Percentiles rank a stretch among this genome's conserved stretches.
phyloP scores from a whole-genome alignment of 805 yeast genomes.

The Yamadazyma sp. region DNA sequence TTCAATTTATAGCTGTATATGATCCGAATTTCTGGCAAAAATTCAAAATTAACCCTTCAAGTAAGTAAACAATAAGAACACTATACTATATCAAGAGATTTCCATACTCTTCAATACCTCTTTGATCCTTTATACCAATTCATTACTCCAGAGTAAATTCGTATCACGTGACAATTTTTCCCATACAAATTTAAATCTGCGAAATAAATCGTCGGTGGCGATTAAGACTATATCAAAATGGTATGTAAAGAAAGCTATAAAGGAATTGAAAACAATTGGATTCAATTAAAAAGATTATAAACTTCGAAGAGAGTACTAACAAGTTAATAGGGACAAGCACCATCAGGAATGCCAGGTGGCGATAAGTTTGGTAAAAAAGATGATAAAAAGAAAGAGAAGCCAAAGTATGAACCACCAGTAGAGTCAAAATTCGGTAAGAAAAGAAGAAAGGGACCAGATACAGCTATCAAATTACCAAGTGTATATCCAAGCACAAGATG shows the following conservation, averaged over 20 bases:
- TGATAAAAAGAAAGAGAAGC: slow-evolving; percentile 74
- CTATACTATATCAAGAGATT: no score
- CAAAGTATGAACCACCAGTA: slow-evolving; percentile 98
- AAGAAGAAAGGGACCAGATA: slow-evolving; percentile 89
- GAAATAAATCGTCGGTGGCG: slow-evolving; percentile 7
- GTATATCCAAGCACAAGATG: slow-evolving; percentile 94
- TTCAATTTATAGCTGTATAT: no score
- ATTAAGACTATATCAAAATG: neutral
- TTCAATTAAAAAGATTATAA: no score
- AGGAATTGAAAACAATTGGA: no score
- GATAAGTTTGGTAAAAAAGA: slow-evolving; percentile 47
- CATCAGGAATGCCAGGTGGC: slow-evolving; percentile 53
- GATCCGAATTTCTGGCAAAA: no score
- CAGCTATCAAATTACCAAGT: slow-evolving; percentile 77
- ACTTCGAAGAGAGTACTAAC: neutral
- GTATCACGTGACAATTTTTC: no score
- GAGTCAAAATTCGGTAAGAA: slow-evolving; percentile 91
- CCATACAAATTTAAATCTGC: no score
- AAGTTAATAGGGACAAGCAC: slow-evolving; percentile 46
- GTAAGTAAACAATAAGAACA: no score
- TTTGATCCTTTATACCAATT: no score
- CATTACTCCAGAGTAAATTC: no score
- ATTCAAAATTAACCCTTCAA: no score
- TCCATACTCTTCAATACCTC: no score
- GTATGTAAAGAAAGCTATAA: slow-evolving; percentile 1